phyloP scores from a whole-genome alignment of 192 early-diverging fungal species.

The Coemansia sp. region DNA sequence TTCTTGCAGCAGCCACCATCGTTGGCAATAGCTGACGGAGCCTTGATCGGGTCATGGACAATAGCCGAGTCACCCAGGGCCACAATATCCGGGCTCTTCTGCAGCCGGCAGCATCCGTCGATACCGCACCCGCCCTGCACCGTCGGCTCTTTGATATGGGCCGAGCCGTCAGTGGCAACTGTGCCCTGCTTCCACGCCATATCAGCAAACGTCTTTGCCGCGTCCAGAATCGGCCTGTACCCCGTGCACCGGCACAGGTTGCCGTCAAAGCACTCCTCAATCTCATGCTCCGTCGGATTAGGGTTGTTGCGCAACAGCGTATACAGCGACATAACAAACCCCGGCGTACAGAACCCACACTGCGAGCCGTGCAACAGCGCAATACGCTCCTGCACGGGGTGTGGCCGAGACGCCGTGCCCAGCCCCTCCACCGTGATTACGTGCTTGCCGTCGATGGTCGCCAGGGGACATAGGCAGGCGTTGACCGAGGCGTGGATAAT shows the following conservation, averaged over 20 bases:
- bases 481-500: constrained; percentile 58
- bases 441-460: constrained; percentile 76
- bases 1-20: background rate
- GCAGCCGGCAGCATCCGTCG: constrained; percentile 55
- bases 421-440: constrained; percentile 83
- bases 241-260: constrained; percentile 93
- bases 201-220: constrained; percentile 67
- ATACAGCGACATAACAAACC: constrained; percentile 89
- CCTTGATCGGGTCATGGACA: constrained; percentile 1
- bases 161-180: constrained; percentile 16
- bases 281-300: constrained; percentile 64
- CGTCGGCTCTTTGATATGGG: constrained; percentile 10
- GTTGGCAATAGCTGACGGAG: background rate
- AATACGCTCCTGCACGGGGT: constrained; percentile 77
- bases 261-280: constrained; percentile 85
- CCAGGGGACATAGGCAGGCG: constrained; percentile 75
- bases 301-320: constrained; percentile 75
- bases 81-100: constrained; percentile 8
- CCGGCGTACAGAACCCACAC: constrained; percentile 92
- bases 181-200: constrained; percentile 48
- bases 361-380: constrained; percentile 76
- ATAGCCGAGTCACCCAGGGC: background rate
- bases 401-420: constrained; percentile 65
- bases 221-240: constrained; percentile 84
- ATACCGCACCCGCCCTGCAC: constrained; percentile 33